Base-by-base conservation (phyloP, 139 green algal genomes). In the Chlamydomonas incerta region DNA sequence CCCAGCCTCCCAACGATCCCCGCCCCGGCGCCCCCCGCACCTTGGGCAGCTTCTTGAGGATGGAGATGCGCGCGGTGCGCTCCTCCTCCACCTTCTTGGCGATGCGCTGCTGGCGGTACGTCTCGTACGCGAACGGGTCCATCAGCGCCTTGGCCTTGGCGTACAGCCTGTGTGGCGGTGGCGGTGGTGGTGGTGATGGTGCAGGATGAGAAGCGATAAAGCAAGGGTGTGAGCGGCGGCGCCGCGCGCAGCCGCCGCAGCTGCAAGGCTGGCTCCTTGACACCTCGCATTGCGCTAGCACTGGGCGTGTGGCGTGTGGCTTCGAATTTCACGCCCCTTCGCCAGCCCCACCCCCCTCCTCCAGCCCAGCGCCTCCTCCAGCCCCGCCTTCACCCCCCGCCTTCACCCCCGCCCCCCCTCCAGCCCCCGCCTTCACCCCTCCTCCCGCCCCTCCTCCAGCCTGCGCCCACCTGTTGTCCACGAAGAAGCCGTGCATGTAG, bases 401-500 rank as follows among this genome's bases (percentile, higher is more conserved):
- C n/a, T n/a, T n/a, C n/a, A n/a, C n/a, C n/a, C 21, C 58, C 26
- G 13, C 58, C 21, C 13, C 60, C 24, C 34, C 60, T 14, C 60
- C 23, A 17, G 2, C 26, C 60, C 60, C 26, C 23, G 13, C 26
- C 60, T 62, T 10, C 55, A 4, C 55, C 55, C 55, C 55, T 18
- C 55, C 55, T 6, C 55, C 55, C 55, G 20, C 24, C 11, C 14
- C 24, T 14, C 24, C 37, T 4, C 17, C 18, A 1, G 1, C 6
- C 18, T 2, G 23, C n/a, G 15, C 70, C 10, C 75, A 83, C 75
- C 75, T 62, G 74, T 97, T 95, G 93, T 99, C 94, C 8, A 99
- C 74, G 90, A 99, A 99, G 93, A 97, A 99, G 50, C 98, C 98
- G 91, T 99, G 98, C 98, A 99, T 99, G 95, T 99, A 99, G 41